These are phyloP conservation scores for Crithidia sp. DNA, from an alignment of 208 protist species.

Conservation along the genomic window DNA sequence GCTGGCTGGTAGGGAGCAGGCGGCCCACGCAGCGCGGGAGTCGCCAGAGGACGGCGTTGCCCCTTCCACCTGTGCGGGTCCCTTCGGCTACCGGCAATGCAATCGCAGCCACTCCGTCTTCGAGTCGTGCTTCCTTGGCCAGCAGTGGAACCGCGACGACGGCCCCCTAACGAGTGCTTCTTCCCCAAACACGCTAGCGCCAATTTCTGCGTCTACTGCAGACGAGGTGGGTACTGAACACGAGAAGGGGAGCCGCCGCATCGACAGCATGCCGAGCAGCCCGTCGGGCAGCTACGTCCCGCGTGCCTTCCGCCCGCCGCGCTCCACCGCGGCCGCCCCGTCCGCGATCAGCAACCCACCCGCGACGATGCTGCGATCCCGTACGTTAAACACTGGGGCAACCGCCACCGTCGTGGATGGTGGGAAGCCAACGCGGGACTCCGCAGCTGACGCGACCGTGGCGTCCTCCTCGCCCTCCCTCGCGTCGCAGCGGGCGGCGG, in stretches of 20 bases:
- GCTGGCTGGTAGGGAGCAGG: background rate
- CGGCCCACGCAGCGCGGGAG: background rate
- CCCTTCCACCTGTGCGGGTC: constrained; percentile 22
- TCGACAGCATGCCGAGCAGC: background rate
- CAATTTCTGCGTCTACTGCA: background rate
- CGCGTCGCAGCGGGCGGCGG: constrained; percentile 1
- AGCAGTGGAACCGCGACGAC: constrained; percentile 42
- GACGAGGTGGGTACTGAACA: background rate
- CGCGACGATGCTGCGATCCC: background rate
- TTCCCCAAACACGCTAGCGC: too few relatives aligned
- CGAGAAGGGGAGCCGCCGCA: background rate
- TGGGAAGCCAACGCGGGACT: background rate
- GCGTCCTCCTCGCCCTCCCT: background rate
- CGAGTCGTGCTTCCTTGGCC: constrained; percentile 59
- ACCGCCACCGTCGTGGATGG: background rate
- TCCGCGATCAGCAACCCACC: background rate
- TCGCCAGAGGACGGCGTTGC: background rate
- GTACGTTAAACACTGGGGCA: background rate
- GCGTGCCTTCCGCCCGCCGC: constrained; percentile 36
- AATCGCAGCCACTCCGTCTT: constrained; percentile 66
- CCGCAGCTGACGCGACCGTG: background rate
- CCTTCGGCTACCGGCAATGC: constrained; percentile 67
- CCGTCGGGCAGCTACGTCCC: constrained; percentile 14
- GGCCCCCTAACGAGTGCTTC: background rate
- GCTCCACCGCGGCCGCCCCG: constrained; percentile 12